Conservation (phyloP, 805 yeast species). For the Kodamaea lidongshanica region DNA sequence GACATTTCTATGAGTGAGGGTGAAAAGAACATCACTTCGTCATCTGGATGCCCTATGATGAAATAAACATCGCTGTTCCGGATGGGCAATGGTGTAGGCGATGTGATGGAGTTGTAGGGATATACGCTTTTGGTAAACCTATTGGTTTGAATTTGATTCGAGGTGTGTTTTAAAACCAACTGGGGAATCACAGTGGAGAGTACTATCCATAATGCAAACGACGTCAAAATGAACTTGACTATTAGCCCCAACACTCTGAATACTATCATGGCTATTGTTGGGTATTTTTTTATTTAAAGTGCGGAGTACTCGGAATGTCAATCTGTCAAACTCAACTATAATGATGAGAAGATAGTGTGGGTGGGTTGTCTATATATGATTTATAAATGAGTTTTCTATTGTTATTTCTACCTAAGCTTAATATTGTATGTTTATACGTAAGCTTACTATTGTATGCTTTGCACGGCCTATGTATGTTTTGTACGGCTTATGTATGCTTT, state of each 20-base stretch:
- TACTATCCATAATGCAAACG: conserved; percentile 33
- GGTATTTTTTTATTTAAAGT: neutral
- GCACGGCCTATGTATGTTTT: too few species aligned
- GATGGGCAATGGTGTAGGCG: conserved; percentile 28
- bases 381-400: too few species aligned
- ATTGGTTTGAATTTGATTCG: conserved; percentile 23
- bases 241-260: conserved; percentile 6
- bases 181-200: conserved; percentile 39
- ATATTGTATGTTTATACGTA: too few species aligned
- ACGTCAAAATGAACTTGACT: conserved; percentile 14
- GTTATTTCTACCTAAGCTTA: too few species aligned
- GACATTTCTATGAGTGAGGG: conserved; percentile 60
- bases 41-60: conserved; percentile 94
- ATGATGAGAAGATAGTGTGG: too few species aligned
- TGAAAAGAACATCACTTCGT: conserved; percentile 94
- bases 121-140: conserved; percentile 19
- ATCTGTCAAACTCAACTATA: too few species aligned
- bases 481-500: too few species aligned
- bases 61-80: conserved; percentile 38
- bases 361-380: too few species aligned
- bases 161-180: conserved; percentile 21
- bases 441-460: too few species aligned
- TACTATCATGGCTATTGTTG: conserved; percentile 6
- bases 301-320: neutral
- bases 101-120: conserved; percentile 34